phyloP scores from a whole-genome alignment of 2,329 filamentous ascomycete species.

The Fusarium luffae region DNA sequence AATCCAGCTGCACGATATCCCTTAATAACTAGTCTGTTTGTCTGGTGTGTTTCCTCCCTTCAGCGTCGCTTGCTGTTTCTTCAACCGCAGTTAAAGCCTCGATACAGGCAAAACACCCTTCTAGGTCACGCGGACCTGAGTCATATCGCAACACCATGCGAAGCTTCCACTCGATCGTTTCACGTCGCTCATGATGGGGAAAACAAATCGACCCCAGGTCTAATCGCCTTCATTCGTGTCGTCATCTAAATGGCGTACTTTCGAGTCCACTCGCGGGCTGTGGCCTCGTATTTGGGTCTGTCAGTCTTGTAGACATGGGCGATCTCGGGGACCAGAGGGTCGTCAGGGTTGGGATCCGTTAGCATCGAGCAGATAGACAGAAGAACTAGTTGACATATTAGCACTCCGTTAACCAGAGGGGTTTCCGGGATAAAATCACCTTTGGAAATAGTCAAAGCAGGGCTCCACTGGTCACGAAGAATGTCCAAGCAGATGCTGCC shows the following conservation, averaged over 20 bases:
- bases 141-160: constrained; percentile 41
- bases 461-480: constrained; percentile 98
- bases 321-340: constrained; percentile 98
- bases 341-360: constrained; percentile 98
- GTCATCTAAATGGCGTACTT: constrained; percentile 90
- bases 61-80: constrained; percentile 43
- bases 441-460: constrained; percentile 97
- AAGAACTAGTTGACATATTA: constrained; percentile 71
- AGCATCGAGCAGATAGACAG: constrained; percentile 99
- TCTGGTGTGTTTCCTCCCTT: constrained; percentile 51
- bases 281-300: constrained; percentile 93
- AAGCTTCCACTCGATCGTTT: constrained; percentile 45
- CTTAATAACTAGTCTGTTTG: constrained; percentile 53
- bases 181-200: constrained; percentile 45
- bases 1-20: constrained; percentile 53
- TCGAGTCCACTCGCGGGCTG: constrained; percentile 96
- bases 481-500: constrained; percentile 99
- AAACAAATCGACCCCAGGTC: constrained; percentile 45
- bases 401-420: constrained; percentile 3
- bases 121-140: constrained; percentile 31
- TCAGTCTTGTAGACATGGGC: constrained; percentile 99
- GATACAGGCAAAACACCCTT: constrained; percentile 33
- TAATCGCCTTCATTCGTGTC: constrained; percentile 38
- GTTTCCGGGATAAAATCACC: constrained; percentile 65
- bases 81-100: constrained; percentile 40